phyloP scores from a whole-genome alignment of 257 asterid genomes.

The Solanum rostratum region DNA sequence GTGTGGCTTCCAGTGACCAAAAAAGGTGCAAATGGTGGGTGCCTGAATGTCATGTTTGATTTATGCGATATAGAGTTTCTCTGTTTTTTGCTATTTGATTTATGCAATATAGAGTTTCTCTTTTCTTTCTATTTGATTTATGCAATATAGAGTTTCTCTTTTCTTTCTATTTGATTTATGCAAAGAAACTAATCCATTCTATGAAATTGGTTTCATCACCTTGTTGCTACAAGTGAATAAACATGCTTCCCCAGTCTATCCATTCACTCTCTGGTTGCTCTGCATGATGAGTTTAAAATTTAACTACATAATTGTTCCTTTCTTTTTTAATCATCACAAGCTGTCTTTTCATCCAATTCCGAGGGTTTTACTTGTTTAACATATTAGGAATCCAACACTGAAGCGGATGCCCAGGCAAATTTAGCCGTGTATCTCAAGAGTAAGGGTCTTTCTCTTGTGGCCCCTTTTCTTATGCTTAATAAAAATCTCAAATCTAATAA shows the following conservation, averaged over 20 bases:
- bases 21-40: not conserved
- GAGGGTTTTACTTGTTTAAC: not conserved
- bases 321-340: not conserved
- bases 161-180: no score
- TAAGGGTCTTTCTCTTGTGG: slow-evolving; percentile 8
- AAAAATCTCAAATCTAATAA: not conserved
- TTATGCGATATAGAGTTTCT: not conserved
- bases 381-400: slow-evolving; percentile 62
- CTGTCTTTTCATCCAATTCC: not conserved
- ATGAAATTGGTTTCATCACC: not conserved
- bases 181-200: no score
- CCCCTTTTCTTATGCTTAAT: not conserved
- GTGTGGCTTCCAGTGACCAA: not conserved
- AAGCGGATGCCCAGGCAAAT: slow-evolving; percentile 93
- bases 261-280: not conserved
- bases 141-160: not conserved
- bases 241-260: not conserved
- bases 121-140: not conserved
- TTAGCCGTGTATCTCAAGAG: slow-evolving; percentile 57
- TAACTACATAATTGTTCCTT: not conserved
- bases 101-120: not conserved
- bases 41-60: not conserved
- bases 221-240: not conserved
- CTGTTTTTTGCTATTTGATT: not conserved
- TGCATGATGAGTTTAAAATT: not conserved